Conservation (phyloP, 1,139 yeast species). For the Lodderomyces parapsilosis region DNA sequence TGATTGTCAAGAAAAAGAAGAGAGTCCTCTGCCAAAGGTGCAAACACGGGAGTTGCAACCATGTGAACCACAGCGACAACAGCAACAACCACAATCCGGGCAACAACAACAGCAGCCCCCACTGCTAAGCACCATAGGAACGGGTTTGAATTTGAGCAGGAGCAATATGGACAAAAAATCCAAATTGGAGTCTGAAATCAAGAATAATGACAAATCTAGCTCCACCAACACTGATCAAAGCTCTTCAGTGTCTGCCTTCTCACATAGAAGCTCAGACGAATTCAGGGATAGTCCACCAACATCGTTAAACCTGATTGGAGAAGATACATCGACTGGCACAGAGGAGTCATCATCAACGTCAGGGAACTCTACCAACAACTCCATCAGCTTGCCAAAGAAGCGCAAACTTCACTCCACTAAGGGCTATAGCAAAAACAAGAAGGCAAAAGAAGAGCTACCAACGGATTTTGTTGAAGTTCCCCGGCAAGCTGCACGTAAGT, state of each 20-base stretch:
- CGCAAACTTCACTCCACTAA: background rate
- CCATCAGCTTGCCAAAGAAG: background rate
- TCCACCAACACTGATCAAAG: background rate
- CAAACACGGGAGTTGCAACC: background rate
- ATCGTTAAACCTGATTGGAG: conserved; percentile 9
- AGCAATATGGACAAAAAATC: conserved; percentile 3
- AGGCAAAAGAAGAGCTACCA: conserved; percentile 1
- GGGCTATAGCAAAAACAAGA: conserved; percentile 1
- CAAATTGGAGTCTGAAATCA: conserved; percentile 1
- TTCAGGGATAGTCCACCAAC: conserved; percentile 10
- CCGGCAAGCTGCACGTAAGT: background rate
- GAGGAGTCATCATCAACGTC: background rate
- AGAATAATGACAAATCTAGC: background rate
- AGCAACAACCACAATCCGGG: background rate
- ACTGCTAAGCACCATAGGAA: background rate
- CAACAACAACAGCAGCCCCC: conserved; percentile 3
- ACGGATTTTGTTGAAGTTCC: background rate
- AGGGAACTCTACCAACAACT: background rate
- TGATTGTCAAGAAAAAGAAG: conserved; percentile 5
- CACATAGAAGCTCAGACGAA: conserved; percentile 6
- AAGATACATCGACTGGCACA: background rate
- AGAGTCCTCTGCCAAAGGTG: background rate
- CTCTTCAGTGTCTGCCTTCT: conserved; percentile 4
- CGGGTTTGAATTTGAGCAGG: conserved; percentile 1
- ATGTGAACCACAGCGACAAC: background rate